Conservation (phyloP, 2,329 filamentous ascomycete species). For the Fusarium zealandicum region DNA sequence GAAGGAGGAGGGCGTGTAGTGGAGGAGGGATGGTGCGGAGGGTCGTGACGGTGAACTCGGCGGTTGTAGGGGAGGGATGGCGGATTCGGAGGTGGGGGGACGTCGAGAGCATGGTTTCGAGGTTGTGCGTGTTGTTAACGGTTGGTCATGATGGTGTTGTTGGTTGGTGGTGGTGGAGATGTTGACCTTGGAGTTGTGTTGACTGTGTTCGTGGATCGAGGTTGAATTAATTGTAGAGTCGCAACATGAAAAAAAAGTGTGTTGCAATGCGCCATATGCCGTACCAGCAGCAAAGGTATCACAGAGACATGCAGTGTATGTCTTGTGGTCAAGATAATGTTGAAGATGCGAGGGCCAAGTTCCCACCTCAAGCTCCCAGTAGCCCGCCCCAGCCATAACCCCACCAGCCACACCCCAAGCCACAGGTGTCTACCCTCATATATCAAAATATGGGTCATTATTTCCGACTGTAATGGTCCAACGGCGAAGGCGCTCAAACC, state of each 20-base stretch:
- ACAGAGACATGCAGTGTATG: no score
- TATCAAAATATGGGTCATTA: neutral
- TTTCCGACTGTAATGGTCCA: conserved; percentile 68
- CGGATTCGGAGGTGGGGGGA: conserved; percentile 66
- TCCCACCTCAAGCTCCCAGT: neutral
- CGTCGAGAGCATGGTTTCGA: conserved; percentile 66
- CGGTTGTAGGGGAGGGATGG: conserved; percentile 85
- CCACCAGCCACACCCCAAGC: neutral
- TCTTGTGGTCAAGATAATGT: neutral
- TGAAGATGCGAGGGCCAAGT: conserved; percentile 1
- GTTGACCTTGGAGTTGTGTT: no score
- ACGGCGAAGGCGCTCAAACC: conserved; percentile 65
- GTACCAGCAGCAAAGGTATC: neutral
- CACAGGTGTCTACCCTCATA: conserved; percentile 38
- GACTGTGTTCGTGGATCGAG: no score
- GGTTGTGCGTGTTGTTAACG: neutral
- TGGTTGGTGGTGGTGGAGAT: neutral
- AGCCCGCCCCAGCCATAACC: neutral
- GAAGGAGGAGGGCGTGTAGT: no score
- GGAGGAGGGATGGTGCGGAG: conserved; percentile 63
- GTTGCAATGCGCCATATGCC: neutral
- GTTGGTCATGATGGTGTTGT: conserved; percentile 7
- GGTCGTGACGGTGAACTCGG: conserved; percentile 90
- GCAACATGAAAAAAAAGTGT: no score
- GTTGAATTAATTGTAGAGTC: no score